Conservation (phyloP, 192 early-diverging fungal genomes). For the Linnemannia elongata region DNA sequence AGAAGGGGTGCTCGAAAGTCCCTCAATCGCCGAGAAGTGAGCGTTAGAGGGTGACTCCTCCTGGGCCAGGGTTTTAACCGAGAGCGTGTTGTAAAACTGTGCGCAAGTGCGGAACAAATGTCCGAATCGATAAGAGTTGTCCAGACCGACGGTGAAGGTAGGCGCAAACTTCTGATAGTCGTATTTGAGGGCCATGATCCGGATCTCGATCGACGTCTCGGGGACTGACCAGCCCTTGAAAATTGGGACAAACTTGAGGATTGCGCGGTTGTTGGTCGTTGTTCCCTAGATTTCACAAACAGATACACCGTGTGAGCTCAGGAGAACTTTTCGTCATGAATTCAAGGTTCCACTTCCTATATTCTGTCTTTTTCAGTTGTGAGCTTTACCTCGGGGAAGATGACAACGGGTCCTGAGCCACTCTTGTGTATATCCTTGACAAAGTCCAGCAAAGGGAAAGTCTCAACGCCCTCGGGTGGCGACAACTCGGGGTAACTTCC, state of each 20-base stretch:
- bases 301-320: constrained; percentile 3
- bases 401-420: constrained; percentile 67
- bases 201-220: constrained; percentile 70
- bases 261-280: constrained; percentile 88
- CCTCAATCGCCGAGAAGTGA: constrained; percentile 39
- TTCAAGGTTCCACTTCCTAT: background rate
- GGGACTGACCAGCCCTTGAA: constrained; percentile 72
- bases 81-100: constrained; percentile 65
- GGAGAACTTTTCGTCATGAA: background rate
- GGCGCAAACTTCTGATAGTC: constrained; percentile 74
- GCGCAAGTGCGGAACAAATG: constrained; percentile 44
- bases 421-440: constrained; percentile 54
- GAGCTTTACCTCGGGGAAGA: constrained; percentile 75
- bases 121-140: constrained; percentile 26
- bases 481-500: constrained; percentile 64
- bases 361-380: background rate
- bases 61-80: constrained; percentile 61
- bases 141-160: constrained; percentile 72
- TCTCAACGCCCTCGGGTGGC: constrained; percentile 38
- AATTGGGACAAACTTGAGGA: constrained; percentile 82
- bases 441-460: constrained; percentile 60
- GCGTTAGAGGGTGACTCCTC: constrained; percentile 65
- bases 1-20: constrained; percentile 28
- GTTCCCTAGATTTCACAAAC: constrained; percentile 66
- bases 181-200: constrained; percentile 78